Base-by-base conservation (phyloP, 164 flowering plant species). In the Malania oleifera region DNA sequence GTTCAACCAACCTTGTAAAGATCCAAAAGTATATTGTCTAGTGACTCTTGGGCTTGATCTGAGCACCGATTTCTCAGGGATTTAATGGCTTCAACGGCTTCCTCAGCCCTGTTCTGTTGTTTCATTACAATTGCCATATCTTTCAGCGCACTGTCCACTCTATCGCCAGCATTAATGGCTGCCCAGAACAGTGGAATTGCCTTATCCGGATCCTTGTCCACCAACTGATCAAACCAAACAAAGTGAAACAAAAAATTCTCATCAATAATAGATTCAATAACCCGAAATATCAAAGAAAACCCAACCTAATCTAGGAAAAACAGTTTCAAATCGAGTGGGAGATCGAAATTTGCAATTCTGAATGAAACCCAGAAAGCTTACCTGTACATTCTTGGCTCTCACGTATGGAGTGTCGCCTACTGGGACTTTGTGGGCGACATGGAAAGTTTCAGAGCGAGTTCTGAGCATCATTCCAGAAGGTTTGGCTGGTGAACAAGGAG, bases 51-150 rank as follows among this genome's bases (percentile, higher is more conserved):
- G 13, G 99, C 96, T 73, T 85, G 95, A 70, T 89, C 96, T 0
- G 99, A 85, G 61, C 98, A 95, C 38, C 91, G 72, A 22, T 48
- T 55, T 41, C 98, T 52, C 63, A 95, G 63, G 0, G 98, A 95
- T 59, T 89, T 91, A 41, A 95, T 86, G 7, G 99, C 99, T 70
- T 95, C 98, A 62, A 95, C 81, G 37, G 99, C 99, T 72, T 95
- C 99, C 53, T 95, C 98, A n/a, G 98, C 83, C 54, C 99, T 54
- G 58, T 91, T 87, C 76, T 89, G 96, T 57, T 95, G 99, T 76
- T 95, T 95, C 99, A 95, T 95, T 9, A 95, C 98, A 71, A 95
- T 89, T 4, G 99, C 98, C 99, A 95, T 95, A 54, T 93, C 99
- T 62, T 93, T 93, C 61, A 93, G 68, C 51, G 99, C 99, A 75